Conservation (phyloP, 768 basidiomycete species). For the Boletus tomentosulus region DNA sequence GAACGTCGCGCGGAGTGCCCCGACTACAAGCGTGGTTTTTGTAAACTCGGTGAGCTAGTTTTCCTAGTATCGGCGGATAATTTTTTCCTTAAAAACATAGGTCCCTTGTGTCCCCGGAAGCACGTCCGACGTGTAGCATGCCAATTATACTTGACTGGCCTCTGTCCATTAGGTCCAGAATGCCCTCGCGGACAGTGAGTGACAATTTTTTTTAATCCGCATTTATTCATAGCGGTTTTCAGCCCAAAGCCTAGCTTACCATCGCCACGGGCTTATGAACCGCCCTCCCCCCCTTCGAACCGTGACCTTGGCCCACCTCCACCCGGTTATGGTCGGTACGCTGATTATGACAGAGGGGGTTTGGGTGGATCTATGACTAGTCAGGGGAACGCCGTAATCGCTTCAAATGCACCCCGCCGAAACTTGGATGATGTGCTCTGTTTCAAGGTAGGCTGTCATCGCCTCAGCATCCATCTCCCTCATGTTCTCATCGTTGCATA, state of each 20-base stretch:
- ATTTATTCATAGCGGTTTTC: conserved; percentile 6
- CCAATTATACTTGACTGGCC: conserved; percentile 85
- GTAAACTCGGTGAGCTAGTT: conserved; percentile 70
- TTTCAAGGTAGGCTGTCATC: conserved; percentile 62
- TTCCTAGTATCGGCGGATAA: neutral
- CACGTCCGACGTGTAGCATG: conserved; percentile 91
- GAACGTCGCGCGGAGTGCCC: conserved; percentile 91
- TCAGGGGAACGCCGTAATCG: conserved; percentile 26
- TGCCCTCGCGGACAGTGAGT: conserved; percentile 89
- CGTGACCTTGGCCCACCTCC: conserved; percentile 88
- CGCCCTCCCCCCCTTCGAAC: conserved; percentile 68
- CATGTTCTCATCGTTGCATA: conserved; percentile 27
- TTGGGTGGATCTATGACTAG: conserved; percentile 29
- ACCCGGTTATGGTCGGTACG: conserved; percentile 84
- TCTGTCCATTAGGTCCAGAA: conserved; percentile 87
- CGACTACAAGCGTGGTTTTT: conserved; percentile 94
- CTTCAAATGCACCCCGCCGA: conserved; percentile 48
- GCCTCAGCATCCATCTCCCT: neutral
- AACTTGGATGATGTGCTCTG: conserved; percentile 83
- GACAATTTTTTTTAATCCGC: neutral
- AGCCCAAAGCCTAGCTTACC: conserved; percentile 81
- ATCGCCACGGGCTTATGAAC: conserved; percentile 67
- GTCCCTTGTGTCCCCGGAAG: conserved; percentile 85
- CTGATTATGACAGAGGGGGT: conserved; percentile 60
- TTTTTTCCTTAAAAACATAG: conserved; percentile 37